Percentiles rank a stretch among this genome's conserved stretches.
phyloP scores from a whole-genome alignment of 1,284 basidiomycete genomes.

The Microbotryum violaceum region DNA sequence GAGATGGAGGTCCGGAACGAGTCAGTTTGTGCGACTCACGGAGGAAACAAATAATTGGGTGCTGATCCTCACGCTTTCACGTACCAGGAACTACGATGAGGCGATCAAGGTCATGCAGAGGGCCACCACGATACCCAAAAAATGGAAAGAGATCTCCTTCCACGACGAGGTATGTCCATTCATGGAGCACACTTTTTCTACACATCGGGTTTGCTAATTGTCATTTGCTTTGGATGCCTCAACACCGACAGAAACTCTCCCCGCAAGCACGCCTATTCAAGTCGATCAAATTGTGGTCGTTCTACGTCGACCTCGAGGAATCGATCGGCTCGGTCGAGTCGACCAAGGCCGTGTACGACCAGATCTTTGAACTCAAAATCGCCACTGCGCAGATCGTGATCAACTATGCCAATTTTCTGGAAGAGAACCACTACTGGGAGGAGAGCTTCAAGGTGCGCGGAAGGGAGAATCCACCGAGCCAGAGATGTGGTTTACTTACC shows the following conservation, averaged over 20 bases:
- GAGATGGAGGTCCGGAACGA: constrained; percentile 95
- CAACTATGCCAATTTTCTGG: constrained; percentile 94
- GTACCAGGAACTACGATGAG: constrained; percentile 81
- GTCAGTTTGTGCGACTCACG: constrained; percentile 48
- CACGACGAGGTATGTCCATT: constrained; percentile 74
- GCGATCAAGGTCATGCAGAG: constrained; percentile 90
- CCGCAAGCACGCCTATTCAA: constrained; percentile 91
- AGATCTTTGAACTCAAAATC: constrained; percentile 92
- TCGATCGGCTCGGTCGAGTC: constrained; percentile 89
- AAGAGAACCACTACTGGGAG: constrained; percentile 97
- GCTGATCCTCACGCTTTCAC: no score
- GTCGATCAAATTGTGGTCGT: constrained; percentile 96
- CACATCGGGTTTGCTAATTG: neutral
- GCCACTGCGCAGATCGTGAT: constrained; percentile 96
- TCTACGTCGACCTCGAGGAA: constrained; percentile 95
- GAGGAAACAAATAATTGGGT: no score
- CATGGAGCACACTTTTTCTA: neutral
- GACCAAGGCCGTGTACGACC: constrained; percentile 89
- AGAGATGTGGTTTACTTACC: neutral
- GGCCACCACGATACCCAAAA: constrained; percentile 81
- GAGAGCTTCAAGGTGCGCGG: constrained; percentile 82
- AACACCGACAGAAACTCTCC: constrained; percentile 57
- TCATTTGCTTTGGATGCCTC: constrained; percentile 6
- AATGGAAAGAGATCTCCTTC: constrained; percentile 75
- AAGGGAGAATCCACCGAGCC: no score